These are phyloP conservation scores for Musa beccarii DNA, from an alignment of 176 grass and related monocot species.

Conservation along the genomic window DNA sequence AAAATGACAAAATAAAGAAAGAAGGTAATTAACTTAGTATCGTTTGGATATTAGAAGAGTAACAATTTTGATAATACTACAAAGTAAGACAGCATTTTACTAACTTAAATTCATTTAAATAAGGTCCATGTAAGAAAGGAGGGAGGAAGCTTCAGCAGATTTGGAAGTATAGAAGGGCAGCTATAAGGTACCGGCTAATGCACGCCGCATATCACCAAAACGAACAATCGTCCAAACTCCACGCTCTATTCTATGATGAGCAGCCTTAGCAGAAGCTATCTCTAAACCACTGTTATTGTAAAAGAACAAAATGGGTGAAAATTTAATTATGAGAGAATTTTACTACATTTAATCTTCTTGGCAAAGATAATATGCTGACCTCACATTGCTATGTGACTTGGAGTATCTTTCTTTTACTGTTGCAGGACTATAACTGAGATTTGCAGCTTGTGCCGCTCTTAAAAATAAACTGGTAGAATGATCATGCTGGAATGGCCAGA, in stretches of 20 bases:
- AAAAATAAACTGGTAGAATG: conserved; percentile 68
- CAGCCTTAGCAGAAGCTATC: conserved; percentile 84
- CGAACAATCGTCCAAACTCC: conserved; percentile 73
- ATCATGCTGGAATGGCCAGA: conserved; percentile 81
- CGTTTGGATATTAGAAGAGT: too few species aligned
- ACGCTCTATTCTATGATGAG: conserved; percentile 76
- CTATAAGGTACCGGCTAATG: conserved; percentile 52
- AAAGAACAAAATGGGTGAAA: conserved; percentile 16
- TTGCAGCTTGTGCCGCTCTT: conserved; percentile 52
- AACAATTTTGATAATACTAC: too few species aligned
- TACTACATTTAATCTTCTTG: not conserved
- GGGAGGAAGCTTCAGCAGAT: not conserved
- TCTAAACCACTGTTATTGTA: conserved; percentile 46
- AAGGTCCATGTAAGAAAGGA: too few species aligned
- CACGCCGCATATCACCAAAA: conserved; percentile 86
- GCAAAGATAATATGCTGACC: conserved; percentile 31
- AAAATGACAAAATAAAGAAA: too few species aligned
- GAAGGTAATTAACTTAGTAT: too few species aligned
- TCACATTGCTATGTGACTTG: conserved; percentile 37
- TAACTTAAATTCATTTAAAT: too few species aligned
- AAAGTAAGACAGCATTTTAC: too few species aligned
- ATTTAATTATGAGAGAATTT: not conserved
- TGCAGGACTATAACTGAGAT: conserved; percentile 31
- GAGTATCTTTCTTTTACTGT: conserved; percentile 29
- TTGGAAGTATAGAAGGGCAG: not conserved